These are phyloP conservation scores for Silybum marianum DNA, from an alignment of 129 eudicot genomes.

Conservation along the genomic window DNA sequence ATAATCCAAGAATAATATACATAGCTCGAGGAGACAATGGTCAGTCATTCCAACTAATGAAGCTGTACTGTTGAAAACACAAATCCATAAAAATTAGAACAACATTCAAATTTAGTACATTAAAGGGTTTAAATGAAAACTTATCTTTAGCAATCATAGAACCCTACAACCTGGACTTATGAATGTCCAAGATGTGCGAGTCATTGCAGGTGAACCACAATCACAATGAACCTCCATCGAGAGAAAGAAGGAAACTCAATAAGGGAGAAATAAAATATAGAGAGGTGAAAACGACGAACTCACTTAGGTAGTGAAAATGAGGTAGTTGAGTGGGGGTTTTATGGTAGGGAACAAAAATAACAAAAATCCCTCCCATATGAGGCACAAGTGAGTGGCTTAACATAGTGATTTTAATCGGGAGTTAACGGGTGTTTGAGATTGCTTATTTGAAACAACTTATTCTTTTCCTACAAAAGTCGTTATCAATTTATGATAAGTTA, in stretches of 20 bases:
- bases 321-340: not conserved
- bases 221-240: not conserved
- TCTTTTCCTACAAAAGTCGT: no score
- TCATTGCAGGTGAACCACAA: not conserved
- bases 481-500: no score
- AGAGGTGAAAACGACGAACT: not conserved
- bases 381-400: not conserved
- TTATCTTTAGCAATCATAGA: no score
- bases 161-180: not conserved
- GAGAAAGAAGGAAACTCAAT: not conserved
- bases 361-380: not conserved
- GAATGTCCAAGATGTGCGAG: not conserved
- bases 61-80: no score
- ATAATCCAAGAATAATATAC: no score
- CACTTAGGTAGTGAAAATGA: not conserved
- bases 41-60: no score
- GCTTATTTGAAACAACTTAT: no score
- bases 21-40: no score
- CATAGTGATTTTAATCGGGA: not conserved
- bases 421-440: no score
- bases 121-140: not conserved
- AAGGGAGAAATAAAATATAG: not conserved
- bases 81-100: no score
- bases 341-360: not conserved
- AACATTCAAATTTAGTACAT: no score